Percentiles rank a stretch among this genome's conserved stretches.
These are phyloP conservation scores for Ophiostoma novo-ulmi DNA, from an alignment of 2,329 filamentous ascomycete genomes.

Conservation along the genomic window DNA sequence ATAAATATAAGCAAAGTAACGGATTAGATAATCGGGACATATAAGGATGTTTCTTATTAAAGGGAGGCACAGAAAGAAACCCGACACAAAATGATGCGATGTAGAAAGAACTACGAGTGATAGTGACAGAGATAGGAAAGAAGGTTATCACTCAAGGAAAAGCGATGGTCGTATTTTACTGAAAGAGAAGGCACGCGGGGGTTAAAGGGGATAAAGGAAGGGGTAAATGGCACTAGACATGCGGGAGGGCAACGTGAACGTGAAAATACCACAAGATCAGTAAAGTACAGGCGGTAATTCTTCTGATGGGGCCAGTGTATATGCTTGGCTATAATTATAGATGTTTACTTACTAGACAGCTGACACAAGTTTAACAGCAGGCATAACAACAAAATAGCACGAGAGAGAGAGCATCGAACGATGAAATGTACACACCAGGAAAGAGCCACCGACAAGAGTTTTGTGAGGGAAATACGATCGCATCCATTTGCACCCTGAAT, in stretches of 20 bases:
- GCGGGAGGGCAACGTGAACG: neutral
- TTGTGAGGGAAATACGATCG: neutral
- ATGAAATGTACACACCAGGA: neutral
- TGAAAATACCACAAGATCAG: neutral
- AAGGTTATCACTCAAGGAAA: neutral
- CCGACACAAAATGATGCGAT: neutral
- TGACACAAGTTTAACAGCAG: neutral
- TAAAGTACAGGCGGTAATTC: neutral
- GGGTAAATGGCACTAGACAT: neutral
- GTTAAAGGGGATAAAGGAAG: neutral
- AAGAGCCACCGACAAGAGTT: neutral
- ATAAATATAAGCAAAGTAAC: neutral
- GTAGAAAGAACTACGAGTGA: neutral
- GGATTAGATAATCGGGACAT: too few species aligned
- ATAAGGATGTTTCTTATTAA: too few species aligned
- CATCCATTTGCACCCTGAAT: neutral
- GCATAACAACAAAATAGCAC: neutral
- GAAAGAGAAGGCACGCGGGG: neutral
- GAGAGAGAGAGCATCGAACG: neutral
- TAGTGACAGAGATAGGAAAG: neutral
- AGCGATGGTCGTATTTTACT: neutral
- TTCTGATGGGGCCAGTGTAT: neutral
- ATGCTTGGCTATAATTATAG: neutral
- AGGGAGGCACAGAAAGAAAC: neutral
- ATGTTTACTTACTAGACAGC: neutral